Conservation (phyloP, 352 stramenopile species). For the Phytopythium boreale region DNA sequence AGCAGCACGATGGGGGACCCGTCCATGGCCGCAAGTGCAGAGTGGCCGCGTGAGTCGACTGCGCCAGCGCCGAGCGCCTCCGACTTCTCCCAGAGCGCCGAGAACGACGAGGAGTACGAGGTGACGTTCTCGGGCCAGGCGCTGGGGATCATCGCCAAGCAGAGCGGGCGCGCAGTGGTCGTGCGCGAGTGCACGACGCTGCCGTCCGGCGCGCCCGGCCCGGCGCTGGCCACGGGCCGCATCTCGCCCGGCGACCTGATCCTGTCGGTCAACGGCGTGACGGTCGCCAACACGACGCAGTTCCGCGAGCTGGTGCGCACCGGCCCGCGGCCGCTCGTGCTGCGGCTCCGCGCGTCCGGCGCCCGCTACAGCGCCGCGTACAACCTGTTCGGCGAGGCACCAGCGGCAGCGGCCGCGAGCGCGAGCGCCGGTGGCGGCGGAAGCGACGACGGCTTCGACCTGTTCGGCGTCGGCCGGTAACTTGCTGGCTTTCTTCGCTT, state of each 20-base stretch:
- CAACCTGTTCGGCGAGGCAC: slow-evolving; percentile 68
- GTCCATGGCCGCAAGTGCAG: slow-evolving; percentile 1
- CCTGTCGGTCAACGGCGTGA: slow-evolving; percentile 65
- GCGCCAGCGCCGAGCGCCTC: neutral
- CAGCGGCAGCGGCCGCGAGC: slow-evolving; percentile 1
- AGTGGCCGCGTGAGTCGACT: neutral
- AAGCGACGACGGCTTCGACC: slow-evolving; percentile 6
- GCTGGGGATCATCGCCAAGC: slow-evolving; percentile 70
- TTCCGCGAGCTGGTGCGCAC: slow-evolving; percentile 69
- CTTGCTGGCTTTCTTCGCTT: too few species aligned
- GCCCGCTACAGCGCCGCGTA: slow-evolving; percentile 42
- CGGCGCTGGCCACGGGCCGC: slow-evolving; percentile 42
- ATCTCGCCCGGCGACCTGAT: slow-evolving; percentile 70
- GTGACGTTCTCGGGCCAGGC: slow-evolving; percentile 54
- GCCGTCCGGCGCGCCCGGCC: slow-evolving; percentile 34
- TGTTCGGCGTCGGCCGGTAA: slow-evolving; percentile 20
- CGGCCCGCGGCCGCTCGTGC: slow-evolving; percentile 54
- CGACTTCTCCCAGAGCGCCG: neutral
- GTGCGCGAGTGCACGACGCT: slow-evolving; percentile 64
- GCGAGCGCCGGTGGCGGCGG: neutral
- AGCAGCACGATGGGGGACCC: slow-evolving; percentile 5
- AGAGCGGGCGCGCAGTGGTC: slow-evolving; percentile 56
- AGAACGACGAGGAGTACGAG: slow-evolving; percentile 59
- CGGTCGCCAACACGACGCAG: slow-evolving; percentile 60
- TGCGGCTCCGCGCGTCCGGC: slow-evolving; percentile 60